Conservation (phyloP, 2,329 filamentous ascomycete species). For the Fusarium kyushuense region DNA sequence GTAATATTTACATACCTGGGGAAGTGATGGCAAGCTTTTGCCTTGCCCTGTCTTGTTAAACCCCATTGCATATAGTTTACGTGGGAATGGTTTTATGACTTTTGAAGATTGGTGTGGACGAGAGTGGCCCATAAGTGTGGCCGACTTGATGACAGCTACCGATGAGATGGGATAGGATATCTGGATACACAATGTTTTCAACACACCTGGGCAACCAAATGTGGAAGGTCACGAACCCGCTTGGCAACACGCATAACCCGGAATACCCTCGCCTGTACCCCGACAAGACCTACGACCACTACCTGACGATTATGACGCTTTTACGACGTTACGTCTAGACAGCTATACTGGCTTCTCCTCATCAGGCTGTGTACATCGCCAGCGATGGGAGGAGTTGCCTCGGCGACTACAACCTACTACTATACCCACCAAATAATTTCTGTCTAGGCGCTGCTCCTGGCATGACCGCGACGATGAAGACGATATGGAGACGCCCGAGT, state of each 20-base stretch:
- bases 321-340: slow-evolving; percentile 63
- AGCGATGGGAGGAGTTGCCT: slow-evolving; percentile 51
- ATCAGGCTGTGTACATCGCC: slow-evolving; percentile 49
- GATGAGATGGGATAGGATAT: slow-evolving; percentile 56
- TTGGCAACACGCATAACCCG: slow-evolving; percentile 46
- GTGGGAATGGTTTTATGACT: slow-evolving; percentile 49
- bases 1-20: slow-evolving; percentile 53
- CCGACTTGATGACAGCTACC: slow-evolving; percentile 54
- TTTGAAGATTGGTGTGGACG: slow-evolving; percentile 38
- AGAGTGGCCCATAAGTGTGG: slow-evolving; percentile 28
- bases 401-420: slow-evolving; percentile 55
- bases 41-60: slow-evolving; percentile 37
- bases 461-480: slow-evolving; percentile 52
- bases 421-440: slow-evolving; percentile 58
- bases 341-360: slow-evolving; percentile 54
- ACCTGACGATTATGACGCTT: slow-evolving; percentile 62
- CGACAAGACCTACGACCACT: slow-evolving; percentile 53
- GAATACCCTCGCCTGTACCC: slow-evolving; percentile 51
- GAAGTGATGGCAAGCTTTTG: slow-evolving; percentile 28
- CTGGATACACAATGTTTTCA: slow-evolving; percentile 56
- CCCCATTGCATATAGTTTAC: slow-evolving; percentile 50
- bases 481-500: slow-evolving; percentile 39
- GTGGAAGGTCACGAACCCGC: slow-evolving; percentile 51
- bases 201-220: slow-evolving; percentile 57
- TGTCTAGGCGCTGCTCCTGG: slow-evolving; percentile 52